Evolutionary conservation across 495 filamentous ascomycete genomes (phyloP).

Genomic region (Gamarada debralockiae): DNA sequence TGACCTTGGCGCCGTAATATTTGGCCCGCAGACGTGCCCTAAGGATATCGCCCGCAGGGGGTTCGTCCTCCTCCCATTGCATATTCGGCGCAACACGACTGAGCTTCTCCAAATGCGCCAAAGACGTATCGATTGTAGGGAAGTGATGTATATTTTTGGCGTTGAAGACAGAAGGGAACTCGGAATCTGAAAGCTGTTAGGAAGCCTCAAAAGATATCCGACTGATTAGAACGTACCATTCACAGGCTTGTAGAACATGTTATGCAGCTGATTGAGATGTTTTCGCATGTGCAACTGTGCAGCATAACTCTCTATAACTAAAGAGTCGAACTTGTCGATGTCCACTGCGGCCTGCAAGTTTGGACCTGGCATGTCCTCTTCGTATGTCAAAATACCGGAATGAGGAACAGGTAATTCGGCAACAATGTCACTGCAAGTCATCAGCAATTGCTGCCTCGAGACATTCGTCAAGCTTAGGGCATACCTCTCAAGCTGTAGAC

Average conservation of each 20-base stretch:
- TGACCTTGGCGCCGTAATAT: conserved; percentile 87
- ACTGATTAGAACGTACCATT: conserved; percentile 8
- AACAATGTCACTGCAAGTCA: conserved; percentile 68
- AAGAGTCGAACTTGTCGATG: conserved; percentile 37
- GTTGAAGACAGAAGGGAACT: conserved; percentile 2
- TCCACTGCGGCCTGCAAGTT: conserved; percentile 39
- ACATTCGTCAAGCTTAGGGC: not conserved
- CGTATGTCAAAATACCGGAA: conserved; percentile 68
- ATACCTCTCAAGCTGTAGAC: conserved; percentile 88
- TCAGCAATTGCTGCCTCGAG: conserved; percentile 6
- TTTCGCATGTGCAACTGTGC: conserved; percentile 85
- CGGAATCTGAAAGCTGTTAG: conserved; percentile 7
- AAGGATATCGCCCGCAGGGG: conserved; percentile 72
- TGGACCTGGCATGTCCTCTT: conserved; percentile 64
- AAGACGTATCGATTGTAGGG: conserved; percentile 46
- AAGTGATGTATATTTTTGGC: conserved; percentile 8
- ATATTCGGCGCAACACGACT: conserved; percentile 38
- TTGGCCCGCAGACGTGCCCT: conserved; percentile 84
- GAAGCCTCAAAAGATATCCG: not conserved
- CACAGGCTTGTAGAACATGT: conserved; percentile 65
- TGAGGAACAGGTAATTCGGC: conserved; percentile 85
- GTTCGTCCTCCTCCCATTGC: conserved; percentile 63
- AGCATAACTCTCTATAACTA: conserved; percentile 74
- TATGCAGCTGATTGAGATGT: conserved; percentile 79
- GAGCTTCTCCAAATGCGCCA: conserved; percentile 38